Conservation (phyloP, 2,329 filamentous ascomycete species). For the Fonsecaea pugnacius region DNA sequence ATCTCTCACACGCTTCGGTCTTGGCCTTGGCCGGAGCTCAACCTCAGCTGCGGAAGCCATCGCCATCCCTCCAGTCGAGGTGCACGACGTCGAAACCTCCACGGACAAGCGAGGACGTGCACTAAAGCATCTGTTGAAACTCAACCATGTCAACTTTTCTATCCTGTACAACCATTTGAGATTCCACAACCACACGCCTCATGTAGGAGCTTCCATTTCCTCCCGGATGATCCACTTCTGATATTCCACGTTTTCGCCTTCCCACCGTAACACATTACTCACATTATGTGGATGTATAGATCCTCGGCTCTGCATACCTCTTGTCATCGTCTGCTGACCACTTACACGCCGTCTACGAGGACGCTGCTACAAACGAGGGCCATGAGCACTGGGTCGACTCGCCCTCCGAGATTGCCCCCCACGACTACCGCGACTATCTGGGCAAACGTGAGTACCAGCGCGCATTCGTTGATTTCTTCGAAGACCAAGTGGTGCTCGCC, state of each 20-base stretch:
- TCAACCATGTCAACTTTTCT: slow-evolving; percentile 88
- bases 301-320: slow-evolving; percentile 82
- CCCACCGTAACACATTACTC: neutral
- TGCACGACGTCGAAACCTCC: slow-evolving; percentile 78
- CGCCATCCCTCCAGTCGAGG: slow-evolving; percentile 68
- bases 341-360: slow-evolving; percentile 79
- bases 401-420: slow-evolving; percentile 77
- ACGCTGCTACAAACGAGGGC: slow-evolving; percentile 61
- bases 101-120: slow-evolving; percentile 79
- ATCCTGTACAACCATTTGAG: slow-evolving; percentile 75
- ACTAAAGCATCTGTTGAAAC: slow-evolving; percentile 85
- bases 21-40: slow-evolving; percentile 27
- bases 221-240: slow-evolving; percentile 26
- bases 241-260: slow-evolving; percentile 18
- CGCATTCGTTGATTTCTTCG: slow-evolving; percentile 92
- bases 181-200: slow-evolving; percentile 82
- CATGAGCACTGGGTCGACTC: slow-evolving; percentile 83
- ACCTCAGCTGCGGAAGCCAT: slow-evolving; percentile 33
- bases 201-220: slow-evolving; percentile 54
- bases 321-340: slow-evolving; percentile 75
- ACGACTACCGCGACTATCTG: slow-evolving; percentile 85
- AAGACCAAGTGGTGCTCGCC: slow-evolving; percentile 77
- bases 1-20: slow-evolving; percentile 25
- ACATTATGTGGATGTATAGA: slow-evolving; percentile 40
- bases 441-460: slow-evolving; percentile 83